Evolutionary conservation across 164 flowering plant genomes (phyloP).

Genomic region (Kalanchoe fedtschenkoi): DNA sequence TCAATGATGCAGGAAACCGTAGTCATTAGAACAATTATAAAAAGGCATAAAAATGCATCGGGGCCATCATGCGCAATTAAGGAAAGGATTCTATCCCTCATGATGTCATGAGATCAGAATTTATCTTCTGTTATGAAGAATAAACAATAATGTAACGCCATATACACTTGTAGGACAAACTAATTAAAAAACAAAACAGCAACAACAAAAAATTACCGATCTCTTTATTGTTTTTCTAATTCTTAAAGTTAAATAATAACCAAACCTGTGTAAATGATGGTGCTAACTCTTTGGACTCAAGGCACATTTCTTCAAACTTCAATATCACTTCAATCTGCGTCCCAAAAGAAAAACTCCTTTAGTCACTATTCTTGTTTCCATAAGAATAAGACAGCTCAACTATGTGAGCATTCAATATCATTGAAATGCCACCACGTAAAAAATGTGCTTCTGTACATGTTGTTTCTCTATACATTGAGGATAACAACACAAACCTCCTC

Average conservation of each 20-base stretch:
- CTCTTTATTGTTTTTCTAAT: neutral
- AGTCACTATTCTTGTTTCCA: neutral
- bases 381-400: neutral
- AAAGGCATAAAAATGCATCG: no score
- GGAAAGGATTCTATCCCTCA: no score
- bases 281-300: constrained; percentile 63
- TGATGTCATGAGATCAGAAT: no score
- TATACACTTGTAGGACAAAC: no score
- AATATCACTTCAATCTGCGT: constrained; percentile 79
- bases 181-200: no score
- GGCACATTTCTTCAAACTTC: constrained; percentile 92
- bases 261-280: constrained; percentile 59
- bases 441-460: neutral
- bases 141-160: no score
- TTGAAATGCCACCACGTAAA: neutral
- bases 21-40: no score
- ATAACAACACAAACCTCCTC: constrained; percentile 58
- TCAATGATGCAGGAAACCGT: no score
- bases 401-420: neutral
- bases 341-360: neutral
- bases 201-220: neutral
- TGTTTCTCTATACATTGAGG: neutral
- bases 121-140: no score
- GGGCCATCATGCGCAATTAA: no score
- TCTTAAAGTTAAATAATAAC: neutral